A percentile compares a stretch with the other conserved stretches of the same genome.
phyloP scores from a whole-genome alignment of 495 filamentous ascomycete species.

The Lophium mytilinum region DNA sequence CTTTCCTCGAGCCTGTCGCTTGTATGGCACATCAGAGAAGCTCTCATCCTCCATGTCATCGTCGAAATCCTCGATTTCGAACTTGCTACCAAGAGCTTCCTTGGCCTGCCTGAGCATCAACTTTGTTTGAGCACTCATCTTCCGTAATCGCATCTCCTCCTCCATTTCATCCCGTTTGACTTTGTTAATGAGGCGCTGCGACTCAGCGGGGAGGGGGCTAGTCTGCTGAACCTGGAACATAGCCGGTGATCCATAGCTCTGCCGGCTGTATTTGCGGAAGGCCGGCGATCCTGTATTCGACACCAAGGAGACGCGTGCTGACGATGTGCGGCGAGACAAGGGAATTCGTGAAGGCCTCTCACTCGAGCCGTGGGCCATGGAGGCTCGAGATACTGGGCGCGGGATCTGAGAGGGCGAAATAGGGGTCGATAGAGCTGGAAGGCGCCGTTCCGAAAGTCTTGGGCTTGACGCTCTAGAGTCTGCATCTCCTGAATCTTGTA shows the following conservation, averaged over 20 bases:
- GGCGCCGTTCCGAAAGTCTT: slow-evolving; percentile 17
- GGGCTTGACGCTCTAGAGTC: slow-evolving; percentile 24
- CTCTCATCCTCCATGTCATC: slow-evolving; percentile 19
- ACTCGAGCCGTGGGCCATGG: slow-evolving; percentile 6
- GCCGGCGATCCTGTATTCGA: slow-evolving; percentile 42
- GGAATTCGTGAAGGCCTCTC: slow-evolving; percentile 25
- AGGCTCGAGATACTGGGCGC: slow-evolving; percentile 22
- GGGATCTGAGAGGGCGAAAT: slow-evolving; percentile 23
- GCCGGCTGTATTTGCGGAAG: slow-evolving; percentile 24
- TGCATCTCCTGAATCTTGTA: slow-evolving; percentile 37
- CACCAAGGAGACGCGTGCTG: slow-evolving; percentile 31
- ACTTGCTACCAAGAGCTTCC: slow-evolving; percentile 72
- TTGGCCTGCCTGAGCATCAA: slow-evolving; percentile 83
- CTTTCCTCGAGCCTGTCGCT: too few species aligned
- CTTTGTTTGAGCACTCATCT: slow-evolving; percentile 68
- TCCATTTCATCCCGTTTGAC: slow-evolving; percentile 65
- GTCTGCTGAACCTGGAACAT: slow-evolving; percentile 11
- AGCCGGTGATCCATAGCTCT: slow-evolving; percentile 21
- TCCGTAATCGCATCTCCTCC: slow-evolving; percentile 65
- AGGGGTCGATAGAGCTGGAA: slow-evolving; percentile 1
- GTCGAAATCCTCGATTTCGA: slow-evolving; percentile 38
- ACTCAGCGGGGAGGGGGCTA: slow-evolving; percentile 50
- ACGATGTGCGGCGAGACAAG: slow-evolving; percentile 25
- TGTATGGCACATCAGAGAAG: slow-evolving; percentile 10
- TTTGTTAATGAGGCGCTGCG: slow-evolving; percentile 57